Evolutionary conservation across 169 alveolate species (phyloP).

Genomic region (Sarcocystis neurona): DNA sequence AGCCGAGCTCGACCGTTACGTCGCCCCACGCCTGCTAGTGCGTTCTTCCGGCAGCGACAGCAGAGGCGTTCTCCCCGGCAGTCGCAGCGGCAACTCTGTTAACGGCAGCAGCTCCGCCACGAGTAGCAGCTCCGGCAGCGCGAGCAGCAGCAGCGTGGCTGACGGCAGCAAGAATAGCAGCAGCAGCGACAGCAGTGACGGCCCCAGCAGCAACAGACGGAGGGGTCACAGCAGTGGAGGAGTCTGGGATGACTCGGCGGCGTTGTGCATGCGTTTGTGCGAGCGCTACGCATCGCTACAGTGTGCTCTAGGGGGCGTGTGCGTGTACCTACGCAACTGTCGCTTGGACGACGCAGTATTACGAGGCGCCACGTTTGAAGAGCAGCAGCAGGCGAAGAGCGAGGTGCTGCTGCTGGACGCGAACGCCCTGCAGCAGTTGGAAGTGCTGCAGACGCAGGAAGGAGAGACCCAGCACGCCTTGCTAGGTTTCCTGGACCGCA

Average conservation of each 20-base stretch:
- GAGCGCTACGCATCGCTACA: conserved; percentile 20
- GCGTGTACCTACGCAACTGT: conserved; percentile 34
- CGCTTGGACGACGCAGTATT: conserved; percentile 36
- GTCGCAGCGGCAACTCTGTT: neutral
- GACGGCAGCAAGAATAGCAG: neutral
- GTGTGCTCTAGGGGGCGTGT: conserved; percentile 47
- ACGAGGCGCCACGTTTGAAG: conserved; percentile 3
- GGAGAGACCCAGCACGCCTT: conserved; percentile 70
- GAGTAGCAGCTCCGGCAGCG: neutral
- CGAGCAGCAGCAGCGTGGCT: neutral
- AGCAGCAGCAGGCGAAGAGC: neutral
- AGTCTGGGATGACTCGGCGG: neutral
- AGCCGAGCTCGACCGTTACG: conserved; percentile 25
- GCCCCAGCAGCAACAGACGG: too few relatives aligned
- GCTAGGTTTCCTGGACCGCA: conserved; percentile 87
- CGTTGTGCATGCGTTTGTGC: neutral
- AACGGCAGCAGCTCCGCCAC: too few relatives aligned
- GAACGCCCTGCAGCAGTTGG: conserved; percentile 47
- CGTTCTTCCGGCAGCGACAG: neutral
- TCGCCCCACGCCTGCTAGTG: neutral
- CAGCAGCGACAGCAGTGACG: conserved; percentile 2
- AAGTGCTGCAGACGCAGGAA: conserved; percentile 54
- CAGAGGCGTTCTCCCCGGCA: neutral
- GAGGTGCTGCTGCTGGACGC: conserved; percentile 39
- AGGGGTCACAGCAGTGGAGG: neutral